Evolutionary conservation across 2,329 filamentous ascomycete species (phyloP).

Genomic region (Elsinoe fawcettii): DNA sequence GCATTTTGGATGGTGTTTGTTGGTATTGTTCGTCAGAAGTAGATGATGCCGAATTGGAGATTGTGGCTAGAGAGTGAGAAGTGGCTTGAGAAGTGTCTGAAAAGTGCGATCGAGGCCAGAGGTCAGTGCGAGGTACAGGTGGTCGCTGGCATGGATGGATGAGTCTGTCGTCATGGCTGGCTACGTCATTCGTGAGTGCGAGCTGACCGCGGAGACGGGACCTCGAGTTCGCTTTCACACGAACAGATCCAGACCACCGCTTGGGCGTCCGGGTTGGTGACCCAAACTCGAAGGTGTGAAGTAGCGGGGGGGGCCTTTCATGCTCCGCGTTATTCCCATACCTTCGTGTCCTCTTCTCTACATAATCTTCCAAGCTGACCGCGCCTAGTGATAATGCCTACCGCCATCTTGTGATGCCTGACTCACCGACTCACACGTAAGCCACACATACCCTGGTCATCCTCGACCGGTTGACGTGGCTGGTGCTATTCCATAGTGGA

Average conservation of each 20-base stretch:
- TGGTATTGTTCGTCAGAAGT: background rate
- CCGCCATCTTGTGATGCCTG: background rate
- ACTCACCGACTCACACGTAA: background rate
- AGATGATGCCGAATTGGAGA: background rate
- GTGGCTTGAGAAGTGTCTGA: background rate
- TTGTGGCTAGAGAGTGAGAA: background rate
- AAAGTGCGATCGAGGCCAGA: background rate
- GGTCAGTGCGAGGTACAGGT: background rate
- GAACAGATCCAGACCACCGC: background rate
- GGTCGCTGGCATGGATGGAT: background rate
- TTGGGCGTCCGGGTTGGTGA: no score
- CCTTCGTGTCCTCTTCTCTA: background rate
- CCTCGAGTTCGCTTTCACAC: background rate
- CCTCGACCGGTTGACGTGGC: background rate
- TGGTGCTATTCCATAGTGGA: background rate
- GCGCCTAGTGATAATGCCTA: background rate
- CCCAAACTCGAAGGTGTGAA: no score
- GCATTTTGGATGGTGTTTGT: conserved; percentile 18
- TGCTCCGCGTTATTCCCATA: no score
- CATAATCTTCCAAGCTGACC: background rate
- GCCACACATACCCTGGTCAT: background rate
- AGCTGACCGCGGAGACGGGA: background rate
- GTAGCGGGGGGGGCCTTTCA: no score
- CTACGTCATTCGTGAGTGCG: background rate
- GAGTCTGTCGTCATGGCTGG: background rate